Base-by-base conservation (phyloP, 768 basidiomycete species). In the Pulveroboletus sp. region DNA sequence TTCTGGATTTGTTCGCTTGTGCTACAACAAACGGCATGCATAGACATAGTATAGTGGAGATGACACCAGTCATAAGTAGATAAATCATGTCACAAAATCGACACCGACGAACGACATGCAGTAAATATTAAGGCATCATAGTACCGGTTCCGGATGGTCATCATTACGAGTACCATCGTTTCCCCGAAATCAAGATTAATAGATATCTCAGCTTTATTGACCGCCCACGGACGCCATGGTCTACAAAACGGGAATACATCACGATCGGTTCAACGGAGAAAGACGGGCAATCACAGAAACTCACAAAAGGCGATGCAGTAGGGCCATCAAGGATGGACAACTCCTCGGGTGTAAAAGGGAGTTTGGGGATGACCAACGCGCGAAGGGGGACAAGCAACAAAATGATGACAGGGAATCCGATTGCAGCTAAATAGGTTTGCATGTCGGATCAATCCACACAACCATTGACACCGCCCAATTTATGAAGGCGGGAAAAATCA, bases 391-490 rank as follows among this genome's bases (percentile, higher is more conserved):
- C 75, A 13, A 97, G 76, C 33, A 90, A 67, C 63, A 90, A 79
- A 60, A 95, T 94, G 58, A 97, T 81, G 43, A 95, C 76, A 0
- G 94, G 92, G 65, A 97, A 97, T 1, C 86, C 91, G 50, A 95
- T 92, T 5, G 91, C 92, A 35, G 89, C 93, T 85, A 35, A 7
- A 31, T 4, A 62, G 50, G 13, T 33, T 47, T 12, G 43, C 24
- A 4, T 8, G 14, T 45, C 35, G 37, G 35, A n/a, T n/a, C 13
- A n/a, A 35, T 35, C 6, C 17, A 13, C 42, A 16, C 8, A 21
- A 16, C 5, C 14, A 23, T 5, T 11, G 19, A 6, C 33, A 34
- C n/a, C 16, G 17, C 11, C 6, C 33, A 34, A 34, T n/a, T 29
- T 11, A 29, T 29, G 27, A 4, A 29, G 27, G 27, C 27, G 27